Conservation (phyloP, 2,329 filamentous ascomycete genomes). For the Talaromyces rugulosus region DNA sequence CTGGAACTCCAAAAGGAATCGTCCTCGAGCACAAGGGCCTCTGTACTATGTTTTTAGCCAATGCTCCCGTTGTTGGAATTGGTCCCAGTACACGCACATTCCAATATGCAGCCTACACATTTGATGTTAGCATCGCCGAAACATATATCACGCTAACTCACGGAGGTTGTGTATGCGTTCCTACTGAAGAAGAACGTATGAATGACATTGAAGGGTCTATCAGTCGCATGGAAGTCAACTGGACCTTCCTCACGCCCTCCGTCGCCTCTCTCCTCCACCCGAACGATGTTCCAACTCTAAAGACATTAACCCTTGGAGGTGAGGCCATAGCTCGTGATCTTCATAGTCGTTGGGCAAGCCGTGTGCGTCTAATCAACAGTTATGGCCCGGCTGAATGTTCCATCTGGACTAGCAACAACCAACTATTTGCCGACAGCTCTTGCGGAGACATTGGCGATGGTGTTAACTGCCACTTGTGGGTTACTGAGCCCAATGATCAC, state of each 20-base stretch:
- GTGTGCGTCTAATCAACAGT: slow-evolving; percentile 19
- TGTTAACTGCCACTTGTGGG: slow-evolving; percentile 39
- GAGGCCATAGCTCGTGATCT: slow-evolving; percentile 39
- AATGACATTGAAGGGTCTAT: slow-evolving; percentile 44
- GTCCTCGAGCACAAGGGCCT: slow-evolving; percentile 59
- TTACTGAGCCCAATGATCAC: slow-evolving; percentile 43
- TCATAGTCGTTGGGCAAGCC: slow-evolving; percentile 34
- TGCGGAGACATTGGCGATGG: slow-evolving; percentile 33
- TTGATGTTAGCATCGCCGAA: slow-evolving; percentile 46
- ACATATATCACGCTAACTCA: slow-evolving; percentile 45
- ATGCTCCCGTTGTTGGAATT: slow-evolving; percentile 49
- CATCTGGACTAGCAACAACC: neutral
- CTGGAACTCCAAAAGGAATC: slow-evolving; percentile 30
- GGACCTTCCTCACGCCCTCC: slow-evolving; percentile 53
- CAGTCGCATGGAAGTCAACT: slow-evolving; percentile 43
- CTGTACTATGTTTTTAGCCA: slow-evolving; percentile 51
- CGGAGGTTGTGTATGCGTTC: slow-evolving; percentile 53
- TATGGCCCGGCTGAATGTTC: slow-evolving; percentile 7
- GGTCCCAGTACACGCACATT: slow-evolving; percentile 54
- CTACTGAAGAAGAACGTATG: slow-evolving; percentile 39
- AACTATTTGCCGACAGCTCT: slow-evolving; percentile 20
- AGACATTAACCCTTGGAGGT: slow-evolving; percentile 30
- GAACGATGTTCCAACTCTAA: slow-evolving; percentile 32
- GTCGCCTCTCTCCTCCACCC: slow-evolving; percentile 41
- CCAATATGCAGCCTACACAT: slow-evolving; percentile 51